Percentiles rank a stretch among this genome's conserved stretches.
These are phyloP conservation scores for Boletus smithii DNA, from an alignment of 1,284 basidiomycete species.

Conservation along the genomic window DNA sequence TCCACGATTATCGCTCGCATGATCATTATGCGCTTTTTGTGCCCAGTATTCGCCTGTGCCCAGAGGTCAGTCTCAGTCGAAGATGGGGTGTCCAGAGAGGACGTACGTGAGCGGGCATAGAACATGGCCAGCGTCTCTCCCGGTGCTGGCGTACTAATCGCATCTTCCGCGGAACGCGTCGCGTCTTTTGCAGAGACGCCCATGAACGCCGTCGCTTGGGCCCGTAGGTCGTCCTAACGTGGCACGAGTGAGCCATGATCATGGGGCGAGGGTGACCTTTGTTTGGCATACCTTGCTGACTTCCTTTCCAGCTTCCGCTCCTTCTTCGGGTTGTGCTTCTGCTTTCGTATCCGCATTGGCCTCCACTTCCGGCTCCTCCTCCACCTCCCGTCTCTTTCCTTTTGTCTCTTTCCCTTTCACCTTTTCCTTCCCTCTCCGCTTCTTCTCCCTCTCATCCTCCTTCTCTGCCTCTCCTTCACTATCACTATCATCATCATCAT, in stretches of 20 bases:
- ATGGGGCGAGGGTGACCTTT: neutral
- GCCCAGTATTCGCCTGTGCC: slow-evolving; percentile 76
- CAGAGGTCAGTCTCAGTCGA: neutral
- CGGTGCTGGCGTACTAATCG: slow-evolving; percentile 79
- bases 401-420: slow-evolving; percentile 10
- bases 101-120: slow-evolving; percentile 76
- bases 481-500: slow-evolving; percentile 34
- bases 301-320: neutral
- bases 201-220: slow-evolving; percentile 68
- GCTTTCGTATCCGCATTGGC: no score
- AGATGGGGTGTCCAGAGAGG: neutral
- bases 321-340: neutral
- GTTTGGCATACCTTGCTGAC: slow-evolving; percentile 7
- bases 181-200: slow-evolving; percentile 65
- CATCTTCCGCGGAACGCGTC: slow-evolving; percentile 65
- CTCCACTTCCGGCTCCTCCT: slow-evolving; percentile 12
- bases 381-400: slow-evolving; percentile 6
- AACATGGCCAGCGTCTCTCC: slow-evolving; percentile 87
- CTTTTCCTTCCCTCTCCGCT: slow-evolving; percentile 5
- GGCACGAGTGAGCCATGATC: neutral
- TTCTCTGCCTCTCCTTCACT: slow-evolving; percentile 12
- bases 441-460: slow-evolving; percentile 15
- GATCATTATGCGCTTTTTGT: slow-evolving; percentile 56
- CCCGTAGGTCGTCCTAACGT: slow-evolving; percentile 47
- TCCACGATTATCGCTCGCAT: slow-evolving; percentile 62